Percentiles rank a stretch among this genome's conserved stretches.
Conservation (phyloP, 179 eudicot species). For the Nepenthes alata region DNA sequence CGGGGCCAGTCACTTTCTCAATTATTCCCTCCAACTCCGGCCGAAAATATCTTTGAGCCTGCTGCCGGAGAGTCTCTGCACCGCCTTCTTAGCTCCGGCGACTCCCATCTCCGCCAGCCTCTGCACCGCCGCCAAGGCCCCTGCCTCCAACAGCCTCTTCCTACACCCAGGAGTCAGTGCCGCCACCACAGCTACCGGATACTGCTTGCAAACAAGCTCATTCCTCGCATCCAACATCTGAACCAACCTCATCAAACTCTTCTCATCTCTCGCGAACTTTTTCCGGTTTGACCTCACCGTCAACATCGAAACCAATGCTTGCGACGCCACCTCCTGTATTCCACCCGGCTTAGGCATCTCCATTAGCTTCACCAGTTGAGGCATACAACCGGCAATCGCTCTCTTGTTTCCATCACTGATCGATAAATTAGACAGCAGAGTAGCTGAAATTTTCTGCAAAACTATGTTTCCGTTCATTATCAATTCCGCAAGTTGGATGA, state of each 20-base stretch:
- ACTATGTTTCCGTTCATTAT: conserved; percentile 30
- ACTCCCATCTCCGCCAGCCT: conserved; percentile 46
- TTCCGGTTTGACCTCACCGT: conserved; percentile 39
- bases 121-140: conserved; percentile 32
- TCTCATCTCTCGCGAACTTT: conserved; percentile 45
- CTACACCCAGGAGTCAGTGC: conserved; percentile 40
- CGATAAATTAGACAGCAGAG: conserved; percentile 22
- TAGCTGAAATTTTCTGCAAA: conserved; percentile 34
- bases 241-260: conserved; percentile 40
- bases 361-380: conserved; percentile 42
- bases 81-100: conserved; percentile 53
- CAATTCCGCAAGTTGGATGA: conserved; percentile 28
- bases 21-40: conserved; percentile 46
- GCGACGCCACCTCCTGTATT: conserved; percentile 30
- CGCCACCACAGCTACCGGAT: conserved; percentile 37
- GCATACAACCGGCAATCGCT: conserved; percentile 35
- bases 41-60: conserved; percentile 39
- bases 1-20: conserved; percentile 17
- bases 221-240: conserved; percentile 42
- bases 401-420: conserved; percentile 40
- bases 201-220: conserved; percentile 39
- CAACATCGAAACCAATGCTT: conserved; percentile 29
- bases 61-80: conserved; percentile 40
- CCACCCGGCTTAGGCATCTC: conserved; percentile 49
- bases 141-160: conserved; percentile 45